Evolutionary conservation across 1,139 yeast species (phyloP), one percentile per base, ranked within the genome.

Genomic region (Torulaspora pretoriensis): DNA sequence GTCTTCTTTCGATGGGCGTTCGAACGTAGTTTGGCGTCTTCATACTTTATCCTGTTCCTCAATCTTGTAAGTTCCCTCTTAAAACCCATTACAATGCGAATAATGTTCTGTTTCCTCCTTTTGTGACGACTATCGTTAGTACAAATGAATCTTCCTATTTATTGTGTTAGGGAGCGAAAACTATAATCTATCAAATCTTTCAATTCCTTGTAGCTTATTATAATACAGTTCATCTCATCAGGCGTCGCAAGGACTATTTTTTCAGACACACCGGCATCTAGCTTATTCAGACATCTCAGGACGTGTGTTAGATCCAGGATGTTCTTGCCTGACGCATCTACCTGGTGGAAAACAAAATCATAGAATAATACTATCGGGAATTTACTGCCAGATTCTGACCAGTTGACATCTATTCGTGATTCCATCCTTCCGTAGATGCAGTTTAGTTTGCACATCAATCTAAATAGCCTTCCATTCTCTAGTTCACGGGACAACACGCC

Each of bases 241-340:
- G 83, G 75, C 25, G 94, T 82, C 5, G 88, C 86, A 49, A 92
- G 73, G 61, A 89, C 70, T 23, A 92, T 68, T 57, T 78, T 81
- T 64, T 92, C 98, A 42, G 87, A 92, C 37, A 84, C 76, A 1
- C 97, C 98, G 10, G 94, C 95, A 63, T 94, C 99, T 49, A 92
- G 71, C 65, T 92, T 92, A 68, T 92, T 92, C 57, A 92, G 70
- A 54, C 83, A 78, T 42, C 78, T 71, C 52, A 94, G 70, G 3
- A 90, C 94, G 62, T 89, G 88, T 1, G 90, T 82, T 55, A 92
- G 71, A 65, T 94, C 97, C 46, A 88, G 70, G 2, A 82, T 78
- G 2, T 96, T 89, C 56, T 77, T 76, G 13, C 96, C 96, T 28
- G 68, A 67, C 43, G 83, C 94, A 61, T 88, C 89, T 38, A 74